Evolutionary conservation across 495 filamentous ascomycete genomes (phyloP).

Genomic region (Aspergillus funiculosus): DNA sequence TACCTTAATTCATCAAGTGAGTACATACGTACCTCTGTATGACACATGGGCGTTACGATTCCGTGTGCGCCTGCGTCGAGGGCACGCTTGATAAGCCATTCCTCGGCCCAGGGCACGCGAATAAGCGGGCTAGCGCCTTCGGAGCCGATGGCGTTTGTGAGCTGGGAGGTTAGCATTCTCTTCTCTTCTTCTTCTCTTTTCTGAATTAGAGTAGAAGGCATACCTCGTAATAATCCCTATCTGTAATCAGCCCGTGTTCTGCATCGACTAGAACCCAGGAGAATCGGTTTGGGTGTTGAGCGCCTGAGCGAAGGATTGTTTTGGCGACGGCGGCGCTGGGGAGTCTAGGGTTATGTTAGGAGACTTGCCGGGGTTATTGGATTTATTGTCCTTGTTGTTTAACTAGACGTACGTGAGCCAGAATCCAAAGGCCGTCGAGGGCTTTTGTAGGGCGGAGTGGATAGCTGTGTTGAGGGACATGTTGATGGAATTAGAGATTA

Average conservation of each 20-base stretch:
- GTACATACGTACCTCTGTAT: constrained; percentile 17
- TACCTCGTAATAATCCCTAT: constrained; percentile 20
- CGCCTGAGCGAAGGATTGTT: constrained; percentile 31
- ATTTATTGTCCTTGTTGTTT: too few relatives aligned
- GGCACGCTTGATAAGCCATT: constrained; percentile 68
- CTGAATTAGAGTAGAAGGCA: background rate
- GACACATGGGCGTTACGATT: constrained; percentile 37
- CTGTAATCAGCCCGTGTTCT: constrained; percentile 65
- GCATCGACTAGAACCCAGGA: constrained; percentile 73
- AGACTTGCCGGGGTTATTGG: too few relatives aligned
- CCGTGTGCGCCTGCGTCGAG: constrained; percentile 65
- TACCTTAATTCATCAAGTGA: constrained; percentile 3
- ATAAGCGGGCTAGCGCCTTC: constrained; percentile 61
- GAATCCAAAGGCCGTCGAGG: constrained; percentile 27
- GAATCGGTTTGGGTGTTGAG: constrained; percentile 25
- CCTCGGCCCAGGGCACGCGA: constrained; percentile 59
- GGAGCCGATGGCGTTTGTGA: constrained; percentile 48
- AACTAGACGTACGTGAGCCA: constrained; percentile 39
- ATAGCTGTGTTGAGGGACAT: constrained; percentile 28
- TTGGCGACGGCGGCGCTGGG: constrained; percentile 33
- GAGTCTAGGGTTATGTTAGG: constrained; percentile 17
- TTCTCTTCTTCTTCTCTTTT: background rate
- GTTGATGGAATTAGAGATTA: background rate
- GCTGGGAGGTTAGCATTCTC: background rate
- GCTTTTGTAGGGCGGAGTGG: constrained; percentile 15